Evolutionary conservation across 2,329 filamentous ascomycete species (phyloP).

Genomic region (Coccinonectria pachysandricola): DNA sequence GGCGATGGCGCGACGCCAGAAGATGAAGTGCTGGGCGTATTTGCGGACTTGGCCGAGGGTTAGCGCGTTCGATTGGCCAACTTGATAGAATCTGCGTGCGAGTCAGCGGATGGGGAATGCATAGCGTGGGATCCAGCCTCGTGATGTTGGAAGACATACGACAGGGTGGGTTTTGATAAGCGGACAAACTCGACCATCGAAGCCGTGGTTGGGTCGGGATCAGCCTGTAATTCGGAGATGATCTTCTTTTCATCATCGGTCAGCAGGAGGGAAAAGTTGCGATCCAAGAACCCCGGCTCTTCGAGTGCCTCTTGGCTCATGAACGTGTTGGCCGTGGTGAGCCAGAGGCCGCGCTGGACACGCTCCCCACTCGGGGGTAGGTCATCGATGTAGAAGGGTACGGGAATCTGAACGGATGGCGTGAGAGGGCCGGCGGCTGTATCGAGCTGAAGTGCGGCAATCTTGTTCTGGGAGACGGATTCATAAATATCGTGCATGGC

Average conservation of each 20-base stretch:
- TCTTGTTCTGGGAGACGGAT: constrained; percentile 72
- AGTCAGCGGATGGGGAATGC: constrained; percentile 4
- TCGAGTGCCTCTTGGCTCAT: constrained; percentile 57
- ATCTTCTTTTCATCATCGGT: constrained; percentile 72
- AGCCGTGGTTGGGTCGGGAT: constrained; percentile 63
- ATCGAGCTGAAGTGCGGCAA: constrained; percentile 72
- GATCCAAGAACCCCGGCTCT: constrained; percentile 61
- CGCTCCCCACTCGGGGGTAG: constrained; percentile 59
- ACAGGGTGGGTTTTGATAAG: constrained; percentile 58
- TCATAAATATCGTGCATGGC: constrained; percentile 76
- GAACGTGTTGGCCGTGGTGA: constrained; percentile 76
- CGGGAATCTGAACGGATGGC: constrained; percentile 54
- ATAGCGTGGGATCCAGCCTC: no score
- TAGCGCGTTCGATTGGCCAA: constrained; percentile 61
- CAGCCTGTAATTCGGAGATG: constrained; percentile 63
- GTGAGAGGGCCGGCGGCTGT: constrained; percentile 47
- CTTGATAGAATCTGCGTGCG: constrained; percentile 49
- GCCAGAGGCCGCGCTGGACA: constrained; percentile 66
- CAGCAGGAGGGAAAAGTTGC: constrained; percentile 77
- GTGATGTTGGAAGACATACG: constrained; percentile 36
- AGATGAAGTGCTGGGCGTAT: constrained; percentile 86
- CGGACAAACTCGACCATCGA: constrained; percentile 75
- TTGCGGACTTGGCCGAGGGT: constrained; percentile 72
- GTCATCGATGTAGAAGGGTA: constrained; percentile 61
- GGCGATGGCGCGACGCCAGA: constrained; percentile 86